Evolutionary conservation across 352 stramenopile genomes (phyloP).

Genomic region (Stephanocyclus meneghinianus): DNA sequence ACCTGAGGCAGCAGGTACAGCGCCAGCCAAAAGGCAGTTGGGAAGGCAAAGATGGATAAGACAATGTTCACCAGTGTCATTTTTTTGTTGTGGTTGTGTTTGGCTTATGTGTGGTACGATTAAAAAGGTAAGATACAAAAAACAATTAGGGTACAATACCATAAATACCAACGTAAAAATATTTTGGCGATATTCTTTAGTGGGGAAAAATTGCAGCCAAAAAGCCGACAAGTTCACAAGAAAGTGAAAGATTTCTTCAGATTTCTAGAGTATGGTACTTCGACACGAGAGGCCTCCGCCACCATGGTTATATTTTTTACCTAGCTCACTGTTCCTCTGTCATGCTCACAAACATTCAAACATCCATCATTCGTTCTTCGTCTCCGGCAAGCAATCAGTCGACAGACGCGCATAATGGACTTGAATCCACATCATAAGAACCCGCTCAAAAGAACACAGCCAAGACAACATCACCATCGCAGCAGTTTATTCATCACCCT

Average conservation of each 20-base stretch:
- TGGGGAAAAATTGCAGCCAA: too few species aligned
- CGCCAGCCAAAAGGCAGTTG: slow-evolving; percentile 75
- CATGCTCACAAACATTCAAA: too few species aligned
- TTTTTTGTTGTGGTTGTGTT: background rate
- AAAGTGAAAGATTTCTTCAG: too few species aligned
- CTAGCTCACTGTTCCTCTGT: background rate
- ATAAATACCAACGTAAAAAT: too few species aligned
- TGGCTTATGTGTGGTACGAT: too few species aligned
- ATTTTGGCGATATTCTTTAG: too few species aligned
- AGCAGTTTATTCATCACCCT: background rate
- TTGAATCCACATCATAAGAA: background rate
- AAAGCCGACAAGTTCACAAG: too few species aligned
- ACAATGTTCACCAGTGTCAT: slow-evolving; percentile 12
- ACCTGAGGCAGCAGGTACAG: slow-evolving; percentile 77
- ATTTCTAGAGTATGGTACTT: too few species aligned
- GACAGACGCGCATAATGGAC: background rate
- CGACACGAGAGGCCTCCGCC: too few species aligned
- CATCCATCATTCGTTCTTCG: background rate
- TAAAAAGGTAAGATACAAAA: too few species aligned
- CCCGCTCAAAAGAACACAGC: background rate
- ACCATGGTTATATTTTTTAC: too few species aligned
- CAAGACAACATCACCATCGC: slow-evolving; percentile 3
- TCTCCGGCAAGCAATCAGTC: background rate
- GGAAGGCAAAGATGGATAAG: slow-evolving; percentile 55
- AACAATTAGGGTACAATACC: too few species aligned